Base-by-base conservation (phyloP, 2,329 filamentous ascomycete genomes). In the Microdochium paspali region DNA sequence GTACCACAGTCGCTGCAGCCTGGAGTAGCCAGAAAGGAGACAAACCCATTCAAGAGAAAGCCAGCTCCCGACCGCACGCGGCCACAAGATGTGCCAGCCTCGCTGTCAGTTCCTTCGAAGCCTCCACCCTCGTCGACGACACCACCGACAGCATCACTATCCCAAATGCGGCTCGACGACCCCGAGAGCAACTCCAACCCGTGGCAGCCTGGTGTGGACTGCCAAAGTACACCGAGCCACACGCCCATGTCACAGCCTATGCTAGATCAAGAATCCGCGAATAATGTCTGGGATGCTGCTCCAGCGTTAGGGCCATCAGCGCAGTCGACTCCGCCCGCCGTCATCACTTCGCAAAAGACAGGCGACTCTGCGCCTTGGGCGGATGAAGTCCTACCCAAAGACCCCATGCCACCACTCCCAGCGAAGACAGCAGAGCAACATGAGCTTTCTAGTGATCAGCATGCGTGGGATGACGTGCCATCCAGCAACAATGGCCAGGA, bases 1-100 rank as follows among this genome's bases (percentile, higher is more conserved):
- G 56, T 64, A 24, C 66, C 64, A 2, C 56, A 54, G 13, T 51
- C 60, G 7, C 53, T 68, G 31, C 56, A 58, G 42, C 65, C 63
- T 0, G 63, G 60, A 47, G 51, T 58, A 20, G 61, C 56, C 9
- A 61, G 63, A 31, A 54, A 58, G 24, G 67, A 73, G 48, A 77
- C 74, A 20, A 80, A 80, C 46, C 76, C 76, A 0, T 80, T 80
- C 57, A 74, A 73, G 50, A 71, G 73, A 48, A 75, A 74, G 52
- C 63, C 63, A 3, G 49, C 67, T 3, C 53, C 54, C 39, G 46
- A 47, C 44, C 48, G 50, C 44, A 45, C 52, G 21, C 48, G 42
- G 43, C 18, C 49, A 46, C 47, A 47, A 24, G 39, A 47, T 48
- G 28, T 46, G 45, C n/a, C 50, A 30, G 46, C 50, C 18, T 52